phyloP scores from a whole-genome alignment of 352 stramenopile species.

The Ophiocytium majus region DNA sequence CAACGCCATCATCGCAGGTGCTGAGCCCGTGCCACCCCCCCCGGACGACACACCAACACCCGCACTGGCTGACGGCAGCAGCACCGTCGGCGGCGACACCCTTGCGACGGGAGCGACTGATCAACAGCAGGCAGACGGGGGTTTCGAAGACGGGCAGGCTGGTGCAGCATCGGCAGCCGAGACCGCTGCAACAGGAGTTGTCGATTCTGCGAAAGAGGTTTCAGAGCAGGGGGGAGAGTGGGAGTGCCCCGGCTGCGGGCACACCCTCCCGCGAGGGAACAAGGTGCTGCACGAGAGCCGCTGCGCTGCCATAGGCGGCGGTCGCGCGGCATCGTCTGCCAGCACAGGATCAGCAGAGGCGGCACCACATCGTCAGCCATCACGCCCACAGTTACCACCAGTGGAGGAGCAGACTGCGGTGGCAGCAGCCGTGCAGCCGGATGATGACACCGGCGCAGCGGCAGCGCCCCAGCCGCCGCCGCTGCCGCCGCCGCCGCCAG shows the following conservation, averaged over 20 bases:
- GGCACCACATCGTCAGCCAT: too few relatives aligned
- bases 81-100: neutral
- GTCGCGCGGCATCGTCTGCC: too few relatives aligned
- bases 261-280: neutral
- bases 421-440: too few relatives aligned
- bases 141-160: neutral
- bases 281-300: neutral
- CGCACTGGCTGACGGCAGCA: neutral
- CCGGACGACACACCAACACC: neutral
- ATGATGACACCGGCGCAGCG: too few relatives aligned
- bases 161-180: neutral
- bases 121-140: neutral
- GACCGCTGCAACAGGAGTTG: neutral
- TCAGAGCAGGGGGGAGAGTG: neutral
- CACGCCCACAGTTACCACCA: too few relatives aligned
- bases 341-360: too few relatives aligned
- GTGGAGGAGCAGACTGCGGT: too few relatives aligned
- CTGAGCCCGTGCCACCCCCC: neutral
- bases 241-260: neutral
- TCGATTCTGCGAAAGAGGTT: too few relatives aligned
- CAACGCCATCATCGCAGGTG: conserved; percentile 13
- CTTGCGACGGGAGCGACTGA: neutral
- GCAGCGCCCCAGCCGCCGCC: too few relatives aligned
- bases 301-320: neutral
- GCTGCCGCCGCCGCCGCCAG: too few relatives aligned